Percentiles rank a stretch among this genome's conserved stretches.
Conservation (phyloP, 768 basidiomycete genomes). For the Solioccasus polychromus region DNA sequence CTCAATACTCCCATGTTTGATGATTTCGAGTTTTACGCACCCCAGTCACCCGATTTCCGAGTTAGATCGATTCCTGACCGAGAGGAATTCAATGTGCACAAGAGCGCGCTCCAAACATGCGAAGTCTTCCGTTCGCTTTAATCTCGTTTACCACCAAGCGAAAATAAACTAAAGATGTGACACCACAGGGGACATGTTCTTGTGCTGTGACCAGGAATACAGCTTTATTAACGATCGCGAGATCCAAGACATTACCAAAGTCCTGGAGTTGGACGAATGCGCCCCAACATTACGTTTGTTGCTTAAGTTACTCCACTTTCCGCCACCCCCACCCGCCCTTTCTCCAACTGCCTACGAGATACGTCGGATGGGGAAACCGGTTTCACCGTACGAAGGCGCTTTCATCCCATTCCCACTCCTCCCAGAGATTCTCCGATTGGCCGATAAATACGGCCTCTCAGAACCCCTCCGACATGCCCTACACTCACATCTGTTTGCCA, state of each 20-base stretch:
- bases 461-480: conserved; percentile 42
- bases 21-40: conserved; percentile 34
- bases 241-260: conserved; percentile 25
- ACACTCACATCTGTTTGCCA: conserved; percentile 50
- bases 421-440: conserved; percentile 50
- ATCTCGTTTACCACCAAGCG: not conserved
- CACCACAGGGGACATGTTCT: conserved; percentile 64
- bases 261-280: conserved; percentile 56
- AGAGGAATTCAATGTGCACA: conserved; percentile 47
- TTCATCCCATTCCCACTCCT: conserved; percentile 68
- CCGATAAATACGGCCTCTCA: conserved; percentile 65
- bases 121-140: conserved; percentile 58
- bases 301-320: conserved; percentile 54
- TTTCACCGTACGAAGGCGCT: conserved; percentile 35
- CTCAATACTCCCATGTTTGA: conserved; percentile 9
- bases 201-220: conserved; percentile 45
- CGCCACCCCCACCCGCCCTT: conserved; percentile 44
- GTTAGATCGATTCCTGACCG: conserved; percentile 55
- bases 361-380: conserved; percentile 31
- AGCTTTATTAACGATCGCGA: conserved; percentile 8
- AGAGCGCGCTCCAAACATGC: conserved; percentile 48
- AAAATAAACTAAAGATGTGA: conserved; percentile 7
- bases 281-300: conserved; percentile 47
- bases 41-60: conserved; percentile 51
- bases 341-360: conserved; percentile 24